These are phyloP conservation scores for Termitomyces sp. DNA, from an alignment of 1,284 basidiomycete species.

Conservation along the genomic window DNA sequence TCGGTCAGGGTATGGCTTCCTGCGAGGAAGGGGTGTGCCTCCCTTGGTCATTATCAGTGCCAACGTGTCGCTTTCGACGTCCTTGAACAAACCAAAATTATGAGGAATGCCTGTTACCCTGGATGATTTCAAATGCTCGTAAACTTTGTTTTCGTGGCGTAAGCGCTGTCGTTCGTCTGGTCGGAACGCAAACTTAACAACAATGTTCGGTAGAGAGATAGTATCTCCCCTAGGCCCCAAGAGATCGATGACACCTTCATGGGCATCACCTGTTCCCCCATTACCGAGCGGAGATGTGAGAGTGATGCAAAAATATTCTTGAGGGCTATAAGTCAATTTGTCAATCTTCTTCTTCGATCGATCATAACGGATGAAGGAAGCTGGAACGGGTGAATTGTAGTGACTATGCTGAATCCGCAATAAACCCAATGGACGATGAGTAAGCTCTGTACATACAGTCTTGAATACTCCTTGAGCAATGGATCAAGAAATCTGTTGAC, in stretches of 20 bases:
- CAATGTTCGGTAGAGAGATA: not conserved
- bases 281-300: slow-evolving; percentile 6
- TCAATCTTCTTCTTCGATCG: not conserved
- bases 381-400: too few relatives aligned
- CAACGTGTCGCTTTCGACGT: slow-evolving; percentile 16
- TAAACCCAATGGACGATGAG: not conserved
- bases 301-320: slow-evolving; percentile 16
- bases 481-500: not conserved
- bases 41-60: slow-evolving; percentile 20
- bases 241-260: slow-evolving; percentile 12
- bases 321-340: slow-evolving; percentile 7
- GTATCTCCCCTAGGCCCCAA: not conserved
- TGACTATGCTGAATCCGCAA: too few relatives aligned
- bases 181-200: slow-evolving; percentile 21
- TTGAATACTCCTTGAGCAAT: not conserved
- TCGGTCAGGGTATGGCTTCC: not conserved
- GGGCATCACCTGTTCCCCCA: slow-evolving; percentile 19
- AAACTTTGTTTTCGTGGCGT: slow-evolving; percentile 19
- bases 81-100: slow-evolving; percentile 22
- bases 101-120: slow-evolving; percentile 15
- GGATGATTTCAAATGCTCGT: slow-evolving; percentile 12
- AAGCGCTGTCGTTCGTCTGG: slow-evolving; percentile 12
- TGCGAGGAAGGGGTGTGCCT: slow-evolving; percentile 1
- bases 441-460: not conserved
- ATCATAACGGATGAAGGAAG: slow-evolving; percentile 10